Percentiles rank a stretch among this genome's conserved stretches.
Evolutionary conservation across 495 filamentous ascomycete genomes (phyloP).

Genomic region (Ascodesmis nigricans): DNA sequence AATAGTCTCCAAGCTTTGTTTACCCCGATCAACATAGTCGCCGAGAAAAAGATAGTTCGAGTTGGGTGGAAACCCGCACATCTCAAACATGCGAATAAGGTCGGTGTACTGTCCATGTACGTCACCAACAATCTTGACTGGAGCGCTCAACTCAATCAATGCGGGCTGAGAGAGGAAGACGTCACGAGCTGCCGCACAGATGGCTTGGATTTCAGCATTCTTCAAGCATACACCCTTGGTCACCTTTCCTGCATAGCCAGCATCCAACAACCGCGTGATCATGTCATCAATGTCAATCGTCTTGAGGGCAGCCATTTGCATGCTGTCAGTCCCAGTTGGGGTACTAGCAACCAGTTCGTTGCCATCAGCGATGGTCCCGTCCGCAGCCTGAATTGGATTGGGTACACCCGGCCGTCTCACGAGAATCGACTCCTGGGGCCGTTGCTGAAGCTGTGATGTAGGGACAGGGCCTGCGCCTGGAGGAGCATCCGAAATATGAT

Average conservation of each 20-base stretch:
- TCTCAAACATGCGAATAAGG: conserved; percentile 92
- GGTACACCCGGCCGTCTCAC: conserved; percentile 48
- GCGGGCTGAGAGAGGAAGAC: conserved; percentile 81
- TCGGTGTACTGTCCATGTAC: conserved; percentile 98
- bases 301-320: conserved; percentile 61
- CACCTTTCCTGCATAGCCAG: conserved; percentile 85
- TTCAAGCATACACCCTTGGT: conserved; percentile 93
- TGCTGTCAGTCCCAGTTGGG: conserved; percentile 20
- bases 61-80: conserved; percentile 90
- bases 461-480: conserved; percentile 34
- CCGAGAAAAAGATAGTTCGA: conserved; percentile 92
- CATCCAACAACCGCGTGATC: conserved; percentile 83
- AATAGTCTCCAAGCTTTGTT: conserved; percentile 94
- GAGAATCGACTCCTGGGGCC: conserved; percentile 57
- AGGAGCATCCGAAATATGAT: conserved; percentile 84
- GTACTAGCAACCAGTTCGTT: conserved; percentile 24
- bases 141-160: conserved; percentile 75
- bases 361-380: conserved; percentile 24
- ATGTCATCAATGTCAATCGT: conserved; percentile 89
- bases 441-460: conserved; percentile 28
- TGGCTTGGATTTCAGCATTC: conserved; percentile 88
- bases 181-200: conserved; percentile 71
- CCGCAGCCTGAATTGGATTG: conserved; percentile 27
- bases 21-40: conserved; percentile 94
- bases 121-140: conserved; percentile 96